phyloP scores from a whole-genome alignment of 2,329 filamentous ascomycete species.

The Clonostachys solani region DNA sequence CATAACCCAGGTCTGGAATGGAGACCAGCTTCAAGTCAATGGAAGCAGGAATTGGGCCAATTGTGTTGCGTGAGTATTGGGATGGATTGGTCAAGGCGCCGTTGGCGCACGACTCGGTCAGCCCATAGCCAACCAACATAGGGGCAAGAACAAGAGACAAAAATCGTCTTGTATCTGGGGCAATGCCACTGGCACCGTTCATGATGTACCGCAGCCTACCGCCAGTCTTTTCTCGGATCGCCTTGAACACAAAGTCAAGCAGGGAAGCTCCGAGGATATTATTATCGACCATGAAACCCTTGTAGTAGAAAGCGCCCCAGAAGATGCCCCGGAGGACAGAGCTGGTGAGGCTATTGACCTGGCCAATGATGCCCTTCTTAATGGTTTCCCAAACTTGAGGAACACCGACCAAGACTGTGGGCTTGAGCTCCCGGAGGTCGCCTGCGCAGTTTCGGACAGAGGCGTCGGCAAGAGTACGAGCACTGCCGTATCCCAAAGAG shows the following conservation, averaged over 20 bases:
- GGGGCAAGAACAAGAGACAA: slow-evolving; percentile 88
- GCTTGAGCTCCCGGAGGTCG: slow-evolving; percentile 82
- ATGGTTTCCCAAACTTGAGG: slow-evolving; percentile 82
- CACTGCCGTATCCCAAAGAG: slow-evolving; percentile 87
- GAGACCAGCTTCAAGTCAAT: slow-evolving; percentile 78
- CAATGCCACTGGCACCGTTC: slow-evolving; percentile 81
- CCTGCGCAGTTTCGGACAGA: slow-evolving; percentile 88
- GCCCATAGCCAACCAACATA: slow-evolving; percentile 89
- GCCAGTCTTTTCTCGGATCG: slow-evolving; percentile 80
- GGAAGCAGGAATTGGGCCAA: slow-evolving; percentile 65
- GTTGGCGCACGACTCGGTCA: slow-evolving; percentile 89
- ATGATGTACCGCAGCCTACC: slow-evolving; percentile 73
- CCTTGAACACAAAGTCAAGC: slow-evolving; percentile 91
- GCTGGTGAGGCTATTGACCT: slow-evolving; percentile 70
- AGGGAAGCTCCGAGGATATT: slow-evolving; percentile 64
- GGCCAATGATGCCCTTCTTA: slow-evolving; percentile 65
- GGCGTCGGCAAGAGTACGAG: slow-evolving; percentile 77
- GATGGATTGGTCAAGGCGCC: slow-evolving; percentile 71
- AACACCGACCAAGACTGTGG: slow-evolving; percentile 81
- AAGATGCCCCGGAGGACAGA: slow-evolving; percentile 74
- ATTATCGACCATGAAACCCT: slow-evolving; percentile 73
- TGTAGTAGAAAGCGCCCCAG: slow-evolving; percentile 65
- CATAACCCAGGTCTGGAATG: slow-evolving; percentile 92
- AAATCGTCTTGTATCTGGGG: slow-evolving; percentile 80
- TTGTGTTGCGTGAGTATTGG: slow-evolving; percentile 73